A percentile compares a stretch with the other conserved stretches of the same genome.
phyloP scores from a whole-genome alignment of 305 asterid genomes.

The Solanum hybrid region DNA sequence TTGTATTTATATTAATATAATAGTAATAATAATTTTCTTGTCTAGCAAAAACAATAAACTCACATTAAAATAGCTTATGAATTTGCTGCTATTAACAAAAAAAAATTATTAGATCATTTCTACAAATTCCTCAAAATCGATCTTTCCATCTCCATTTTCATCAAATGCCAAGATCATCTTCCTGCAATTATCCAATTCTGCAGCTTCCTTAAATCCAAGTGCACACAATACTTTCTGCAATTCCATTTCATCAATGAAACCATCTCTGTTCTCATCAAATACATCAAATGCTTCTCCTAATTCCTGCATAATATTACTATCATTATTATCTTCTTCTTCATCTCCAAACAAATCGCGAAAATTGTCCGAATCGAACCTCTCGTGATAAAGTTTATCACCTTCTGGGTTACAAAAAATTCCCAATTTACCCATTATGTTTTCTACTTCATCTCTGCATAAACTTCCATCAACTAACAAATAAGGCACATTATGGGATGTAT shows the following conservation, averaged over 20 bases:
- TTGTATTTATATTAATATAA: neutral
- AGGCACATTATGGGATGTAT: neutral
- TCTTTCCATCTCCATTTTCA: constrained; percentile 40
- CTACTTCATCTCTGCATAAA: constrained; percentile 26
- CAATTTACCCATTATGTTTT: constrained; percentile 23
- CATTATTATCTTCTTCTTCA: neutral
- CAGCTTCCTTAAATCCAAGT: constrained; percentile 43
- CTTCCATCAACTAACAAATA: neutral
- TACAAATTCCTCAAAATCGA: constrained; percentile 43
- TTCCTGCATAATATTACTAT: constrained; percentile 25
- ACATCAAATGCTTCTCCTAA: constrained; percentile 48
- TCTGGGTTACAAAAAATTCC: constrained; percentile 18
- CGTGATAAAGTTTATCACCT: constrained; percentile 9
- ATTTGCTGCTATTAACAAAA: neutral
- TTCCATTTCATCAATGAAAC: constrained; percentile 51
- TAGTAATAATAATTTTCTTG: neutral
- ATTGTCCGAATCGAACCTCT: constrained; percentile 13
- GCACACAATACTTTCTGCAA: constrained; percentile 39
- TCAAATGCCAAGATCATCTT: constrained; percentile 50
- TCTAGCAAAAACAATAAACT: neutral
- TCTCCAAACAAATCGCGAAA: constrained; percentile 28
- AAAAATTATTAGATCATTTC: neutral
- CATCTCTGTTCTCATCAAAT: constrained; percentile 51
- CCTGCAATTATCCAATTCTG: constrained; percentile 31
- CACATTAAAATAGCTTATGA: neutral